Base-by-base conservation (phyloP, 1,284 basidiomycete species). In the Microbotryomycetes sp. region DNA sequence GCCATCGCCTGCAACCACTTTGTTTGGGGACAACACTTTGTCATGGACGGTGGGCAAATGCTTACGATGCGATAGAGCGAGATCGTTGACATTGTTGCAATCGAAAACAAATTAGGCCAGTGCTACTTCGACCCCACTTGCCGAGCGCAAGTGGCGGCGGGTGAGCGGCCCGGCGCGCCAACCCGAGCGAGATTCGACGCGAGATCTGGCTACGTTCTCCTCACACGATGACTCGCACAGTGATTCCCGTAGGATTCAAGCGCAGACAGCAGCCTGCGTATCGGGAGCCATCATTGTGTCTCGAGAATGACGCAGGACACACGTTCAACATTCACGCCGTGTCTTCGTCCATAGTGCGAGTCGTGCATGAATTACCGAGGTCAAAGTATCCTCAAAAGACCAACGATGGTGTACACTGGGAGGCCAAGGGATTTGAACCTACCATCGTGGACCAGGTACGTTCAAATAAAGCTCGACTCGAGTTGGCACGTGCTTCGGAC, bases 361-460 rank as follows among this genome's bases (percentile, higher is more conserved):
- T 58, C 6, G 50, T 53, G 3, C 57, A 58, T 45, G 50, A 49
- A 26, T 42, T 53, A 29, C 53, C 53, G 23, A 25, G 49, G 9
- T 16, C 28, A 19, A 25, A 46, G 12, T 53, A 53, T 19, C 49
- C 22, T 9, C 49, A 58, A 28, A 58, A 53, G 50, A 19, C 15
- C 16, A 58, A 58, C 7, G 54, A 28, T 19, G 57, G 45, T 15
- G 46, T 52, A 22, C 32, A 53, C 16, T 58, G 32, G 32, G 57
- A 58, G 16, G 9, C 50, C 7, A n/a, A 14, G 19, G 50, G 14
- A 6, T 22, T 19, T 15, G 19, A 16, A 6, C 15, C 45, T 4
- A n/a, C 23, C 12, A 28, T 54, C 53, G 29, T 28, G 32, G 36
- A 45, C 26, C 19, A 29, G 45, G 30, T 19, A 36, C 23, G 31